These are phyloP conservation scores for Fallopia convolvulus DNA, from an alignment of 148 eudicot species.

Conservation along the genomic window DNA sequence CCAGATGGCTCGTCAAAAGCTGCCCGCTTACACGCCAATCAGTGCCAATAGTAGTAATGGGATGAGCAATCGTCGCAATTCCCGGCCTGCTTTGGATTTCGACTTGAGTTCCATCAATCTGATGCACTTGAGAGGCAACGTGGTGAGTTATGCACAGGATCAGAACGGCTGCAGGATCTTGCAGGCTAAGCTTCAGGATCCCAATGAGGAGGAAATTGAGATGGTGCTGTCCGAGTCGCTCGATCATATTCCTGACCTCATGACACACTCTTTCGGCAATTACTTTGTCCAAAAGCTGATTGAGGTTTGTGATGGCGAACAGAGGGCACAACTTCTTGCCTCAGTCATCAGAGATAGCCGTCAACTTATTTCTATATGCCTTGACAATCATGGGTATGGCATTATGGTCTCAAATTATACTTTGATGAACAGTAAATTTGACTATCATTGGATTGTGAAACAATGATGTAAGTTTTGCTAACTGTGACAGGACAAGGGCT, in stretches of 20 bases:
- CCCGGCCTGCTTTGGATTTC: background rate
- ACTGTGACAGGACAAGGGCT: slow-evolving; percentile 44
- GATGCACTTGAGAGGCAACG: background rate
- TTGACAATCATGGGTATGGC: slow-evolving; percentile 50
- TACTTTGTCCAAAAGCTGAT: slow-evolving; percentile 53
- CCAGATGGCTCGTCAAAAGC: background rate
- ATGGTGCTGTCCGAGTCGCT: slow-evolving; percentile 35
- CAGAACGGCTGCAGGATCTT: slow-evolving; percentile 41
- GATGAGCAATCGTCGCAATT: background rate
- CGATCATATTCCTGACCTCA: slow-evolving; percentile 34
- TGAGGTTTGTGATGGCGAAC: slow-evolving; percentile 46
- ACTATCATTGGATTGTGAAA: background rate
- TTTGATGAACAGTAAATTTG: background rate
- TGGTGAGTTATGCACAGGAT: slow-evolving; percentile 28
- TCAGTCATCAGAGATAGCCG: slow-evolving; percentile 29
- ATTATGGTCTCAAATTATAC: background rate
- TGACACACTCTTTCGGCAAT: slow-evolving; percentile 47
- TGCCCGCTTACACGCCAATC: background rate
- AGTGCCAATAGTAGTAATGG: background rate
- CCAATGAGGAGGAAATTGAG: slow-evolving; percentile 26
- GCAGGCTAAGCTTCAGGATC: slow-evolving; percentile 35
- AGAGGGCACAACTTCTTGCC: slow-evolving; percentile 36
- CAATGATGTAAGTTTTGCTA: background rate
- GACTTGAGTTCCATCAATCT: background rate
- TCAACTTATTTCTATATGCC: slow-evolving; percentile 40